Evolutionary conservation across 129 eudicot genomes (phyloP), one percentile per base, ranked within the genome.

Genomic region (Glebionis coronaria): DNA sequence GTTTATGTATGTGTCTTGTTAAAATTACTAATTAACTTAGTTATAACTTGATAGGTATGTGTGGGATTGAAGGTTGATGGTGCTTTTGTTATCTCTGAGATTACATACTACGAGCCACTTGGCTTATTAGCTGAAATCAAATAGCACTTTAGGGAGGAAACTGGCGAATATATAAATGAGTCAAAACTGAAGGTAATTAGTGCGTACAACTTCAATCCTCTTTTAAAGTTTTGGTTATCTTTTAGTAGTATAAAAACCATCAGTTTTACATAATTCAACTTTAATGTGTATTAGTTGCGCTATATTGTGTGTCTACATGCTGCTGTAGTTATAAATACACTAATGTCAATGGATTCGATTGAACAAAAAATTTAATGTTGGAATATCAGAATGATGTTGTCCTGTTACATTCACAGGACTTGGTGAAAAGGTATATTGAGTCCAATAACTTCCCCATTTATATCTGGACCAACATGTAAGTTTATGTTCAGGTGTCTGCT

Each of bases 51-150:
- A 53, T 87, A 92, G 98, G 85, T 73, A 92, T 77, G 95, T 93
- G 4, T 93, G 98, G 98, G 98, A 93, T 93, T 97, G 38, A 93
- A 88, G 87, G 98, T 97, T 71, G 98, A 93, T 81, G 97, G 98
- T 53, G 91, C 95, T 13, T 93, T 88, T 65, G 97, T 97, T 7
- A 75, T 93, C 63, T 93, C 98, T 15, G 97, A 77, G 98, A 93
- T 76, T n/a, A 56, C 70, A 9, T 88, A 87, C 90, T 88, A 93
- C 53, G 95, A 93, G 77, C 97, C 98, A 67, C 86, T 93, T 60
- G 98, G 98, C 7, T 95, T 95, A 68, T 97, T 97, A 65, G 86
- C 98, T 71, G 96, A 88, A 85, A 86, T 93, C 54, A 86, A 95
- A 68, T 75, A 88, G 78, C 98, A 93, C 64, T 92, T 88, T 14